A percentile compares a stretch with the other conserved stretches of the same genome.
Evolutionary conservation across 805 yeast genomes (phyloP).

Genomic region (Metschnikowia lochheadii): DNA sequence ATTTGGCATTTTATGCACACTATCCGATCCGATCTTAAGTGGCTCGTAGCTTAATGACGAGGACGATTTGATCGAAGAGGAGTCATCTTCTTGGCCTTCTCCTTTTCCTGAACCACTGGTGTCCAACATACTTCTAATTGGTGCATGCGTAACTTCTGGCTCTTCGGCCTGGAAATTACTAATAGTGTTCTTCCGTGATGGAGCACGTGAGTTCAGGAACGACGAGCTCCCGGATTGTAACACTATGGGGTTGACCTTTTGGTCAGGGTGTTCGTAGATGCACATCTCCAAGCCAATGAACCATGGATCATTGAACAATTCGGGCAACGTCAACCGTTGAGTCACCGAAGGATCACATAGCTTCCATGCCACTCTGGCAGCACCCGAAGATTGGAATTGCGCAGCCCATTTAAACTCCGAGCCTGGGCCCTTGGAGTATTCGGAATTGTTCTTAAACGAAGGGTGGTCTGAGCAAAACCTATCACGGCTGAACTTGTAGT

Average conservation of each 20-base stretch:
- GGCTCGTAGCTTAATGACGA: slow-evolving; percentile 25
- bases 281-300: slow-evolving; percentile 59
- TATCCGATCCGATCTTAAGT: slow-evolving; percentile 9
- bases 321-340: slow-evolving; percentile 51
- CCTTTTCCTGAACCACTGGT: slow-evolving; percentile 14
- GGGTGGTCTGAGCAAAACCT: slow-evolving; percentile 41
- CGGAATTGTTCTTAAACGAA: slow-evolving; percentile 43
- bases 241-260: slow-evolving; percentile 33
- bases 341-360: slow-evolving; percentile 59
- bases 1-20: slow-evolving; percentile 10
- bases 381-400: slow-evolving; percentile 53
- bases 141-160: slow-evolving; percentile 22
- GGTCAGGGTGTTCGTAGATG: slow-evolving; percentile 46
- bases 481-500: slow-evolving; percentile 49
- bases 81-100: slow-evolving; percentile 10
- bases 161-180: slow-evolving; percentile 10
- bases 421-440: slow-evolving; percentile 58
- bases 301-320: slow-evolving; percentile 61
- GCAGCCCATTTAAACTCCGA: slow-evolving; percentile 67
- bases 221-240: slow-evolving; percentile 17
- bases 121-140: slow-evolving; percentile 40
- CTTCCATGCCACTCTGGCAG: slow-evolving; percentile 71
- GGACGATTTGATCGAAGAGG: slow-evolving; percentile 21
- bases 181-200: slow-evolving; percentile 32
- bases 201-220: slow-evolving; percentile 23